phyloP scores from a whole-genome alignment of 2,329 filamentous ascomycete genomes.

The Periconia sp. region DNA sequence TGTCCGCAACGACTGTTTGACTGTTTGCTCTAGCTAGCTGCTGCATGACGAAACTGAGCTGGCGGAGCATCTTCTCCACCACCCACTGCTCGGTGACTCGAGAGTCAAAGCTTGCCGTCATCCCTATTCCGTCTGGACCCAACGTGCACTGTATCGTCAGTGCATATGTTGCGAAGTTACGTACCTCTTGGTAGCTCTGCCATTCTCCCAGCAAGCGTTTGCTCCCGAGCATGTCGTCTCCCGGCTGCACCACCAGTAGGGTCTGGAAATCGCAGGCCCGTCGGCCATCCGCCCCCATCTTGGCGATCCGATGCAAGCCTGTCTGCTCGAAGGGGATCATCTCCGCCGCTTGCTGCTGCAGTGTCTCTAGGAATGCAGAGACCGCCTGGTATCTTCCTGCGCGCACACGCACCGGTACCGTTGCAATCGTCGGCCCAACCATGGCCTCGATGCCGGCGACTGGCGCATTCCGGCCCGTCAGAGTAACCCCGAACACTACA shows the following conservation, averaged over 20 bases:
- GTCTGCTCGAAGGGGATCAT: conserved; percentile 35
- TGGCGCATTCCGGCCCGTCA: conserved; percentile 37
- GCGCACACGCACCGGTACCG: conserved; percentile 33
- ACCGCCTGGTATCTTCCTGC: conserved; percentile 4
- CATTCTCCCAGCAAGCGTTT: too few relatives aligned
- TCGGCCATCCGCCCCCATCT: conserved; percentile 38
- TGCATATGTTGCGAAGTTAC: too few relatives aligned
- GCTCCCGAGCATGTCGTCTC: background rate
- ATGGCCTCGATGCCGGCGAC: conserved; percentile 41
- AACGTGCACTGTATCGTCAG: too few relatives aligned
- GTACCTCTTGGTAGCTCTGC: too few relatives aligned
- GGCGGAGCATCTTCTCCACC: too few relatives aligned
- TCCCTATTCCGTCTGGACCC: too few relatives aligned
- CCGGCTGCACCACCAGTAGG: conserved; percentile 9
- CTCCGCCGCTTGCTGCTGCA: conserved; percentile 7
- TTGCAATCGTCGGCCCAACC: conserved; percentile 47
- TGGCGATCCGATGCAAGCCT: conserved; percentile 35
- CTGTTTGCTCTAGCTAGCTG: background rate
- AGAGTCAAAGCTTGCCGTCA: too few relatives aligned
- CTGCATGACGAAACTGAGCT: too few relatives aligned
- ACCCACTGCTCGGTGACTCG: too few relatives aligned
- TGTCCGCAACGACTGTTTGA: too few relatives aligned
- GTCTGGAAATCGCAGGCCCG: conserved; percentile 54
- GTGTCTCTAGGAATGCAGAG: conserved; percentile 14
- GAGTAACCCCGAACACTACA: conserved; percentile 46